Base-by-base conservation (phyloP, 495 filamentous ascomycete genomes). In the Podospora conica region DNA sequence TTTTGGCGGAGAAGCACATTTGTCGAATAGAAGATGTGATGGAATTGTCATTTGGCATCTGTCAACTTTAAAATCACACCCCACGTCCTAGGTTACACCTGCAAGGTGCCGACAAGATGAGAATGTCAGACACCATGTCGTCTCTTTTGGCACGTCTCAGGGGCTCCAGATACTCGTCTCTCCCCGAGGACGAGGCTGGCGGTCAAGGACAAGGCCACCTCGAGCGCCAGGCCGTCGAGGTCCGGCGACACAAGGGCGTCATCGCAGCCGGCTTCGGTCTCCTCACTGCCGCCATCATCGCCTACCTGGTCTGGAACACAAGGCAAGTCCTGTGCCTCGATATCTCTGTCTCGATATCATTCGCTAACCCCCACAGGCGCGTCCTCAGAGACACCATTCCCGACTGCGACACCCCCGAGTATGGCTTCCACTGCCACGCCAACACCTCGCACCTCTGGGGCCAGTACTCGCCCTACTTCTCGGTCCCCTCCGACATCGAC, bases 401-500 rank as follows among this genome's bases (percentile, higher is more conserved):
- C 7, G 28, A 53, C 15, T 93, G 90, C 75, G 87, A 89, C 71
- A 84, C 80, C 3, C 76, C 87, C 15, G 68, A 84, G 15, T 69
- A 75, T 59, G 91, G 91, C 27, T 92, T 87, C 73, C 84, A 87
- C 67, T 81, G 79, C 56, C 62, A 65, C 57, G 63, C 66, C 7
- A 40, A 81, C 18, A 79, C 88, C 55, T 85, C 90, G 4, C 91
- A 90, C 66, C 83, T 76, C 65, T 96, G 91, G 92, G 92, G 92
- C 61, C 90, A 92, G 71, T 95, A 96, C 76, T 91, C 91, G 22
- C 91, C 92, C 15, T 93, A 85, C 75, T 96, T 89, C 79, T 82
- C 85, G 0, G 86, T 93, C 3, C 83, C 86, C 24, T 90, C 90
- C 0, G 74, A 84, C 8, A 81, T 91, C 54, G 78, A 84, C 4